Percentiles rank a stretch among this genome's conserved stretches.
Conservation (phyloP, 129 eudicot species). For the Chrysanthemum lavandulifolium region DNA sequence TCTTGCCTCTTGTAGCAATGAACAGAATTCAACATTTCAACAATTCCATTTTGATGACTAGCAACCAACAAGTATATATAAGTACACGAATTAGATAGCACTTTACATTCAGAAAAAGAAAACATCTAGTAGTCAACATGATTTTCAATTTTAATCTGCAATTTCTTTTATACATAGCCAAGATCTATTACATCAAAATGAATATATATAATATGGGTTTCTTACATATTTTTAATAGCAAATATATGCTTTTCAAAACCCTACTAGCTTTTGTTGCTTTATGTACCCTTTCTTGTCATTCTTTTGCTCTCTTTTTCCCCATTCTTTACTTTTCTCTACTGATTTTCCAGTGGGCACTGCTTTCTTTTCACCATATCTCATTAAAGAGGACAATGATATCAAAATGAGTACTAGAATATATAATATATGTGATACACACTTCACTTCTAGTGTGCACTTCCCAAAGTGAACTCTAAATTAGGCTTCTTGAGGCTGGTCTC, state of each 20-base stretch:
- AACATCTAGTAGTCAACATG: background rate
- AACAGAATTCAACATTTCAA: no score
- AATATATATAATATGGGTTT: conserved; percentile 29
- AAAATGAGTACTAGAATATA: conserved; percentile 47
- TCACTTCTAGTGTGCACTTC: conserved; percentile 50
- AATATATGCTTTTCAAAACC: conserved; percentile 33
- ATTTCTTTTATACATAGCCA: background rate
- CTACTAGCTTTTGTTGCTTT: conserved; percentile 52
- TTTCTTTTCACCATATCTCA: conserved; percentile 50
- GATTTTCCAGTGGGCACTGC: conserved; percentile 37
- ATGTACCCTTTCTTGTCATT: conserved; percentile 69
- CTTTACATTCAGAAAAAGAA: background rate
- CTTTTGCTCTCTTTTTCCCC: conserved; percentile 50
- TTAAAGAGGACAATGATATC: conserved; percentile 51
- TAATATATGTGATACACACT: conserved; percentile 2
- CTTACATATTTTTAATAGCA: conserved; percentile 14
- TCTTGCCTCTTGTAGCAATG: no score
- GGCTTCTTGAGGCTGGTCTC: conserved; percentile 64
- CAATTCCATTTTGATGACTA: no score
- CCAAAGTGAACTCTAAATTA: conserved; percentile 85
- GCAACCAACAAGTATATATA: no score
- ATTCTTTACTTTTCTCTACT: conserved; percentile 36
- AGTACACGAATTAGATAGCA: background rate
- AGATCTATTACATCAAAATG: conserved; percentile 6
- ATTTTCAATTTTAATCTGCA: background rate